Evolutionary conservation across 495 filamentous ascomycete species (phyloP).

Genomic region (Penicillium argentinense): DNA sequence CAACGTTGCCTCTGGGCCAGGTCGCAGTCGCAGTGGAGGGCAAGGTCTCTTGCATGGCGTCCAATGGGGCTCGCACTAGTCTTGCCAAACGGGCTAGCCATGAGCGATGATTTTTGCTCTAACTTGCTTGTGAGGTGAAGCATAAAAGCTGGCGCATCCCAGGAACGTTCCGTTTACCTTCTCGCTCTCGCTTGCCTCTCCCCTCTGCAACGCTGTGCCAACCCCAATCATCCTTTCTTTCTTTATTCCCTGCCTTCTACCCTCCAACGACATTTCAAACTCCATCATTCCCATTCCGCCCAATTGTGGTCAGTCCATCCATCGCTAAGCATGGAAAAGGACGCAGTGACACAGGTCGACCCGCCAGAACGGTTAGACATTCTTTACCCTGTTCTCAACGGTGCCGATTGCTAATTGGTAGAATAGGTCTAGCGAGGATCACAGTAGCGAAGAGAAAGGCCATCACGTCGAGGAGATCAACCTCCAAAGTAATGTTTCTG

Average conservation of each 20-base stretch:
- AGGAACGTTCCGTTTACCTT: background rate
- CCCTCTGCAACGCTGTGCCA: too few relatives aligned
- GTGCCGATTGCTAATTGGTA: constrained; percentile 1
- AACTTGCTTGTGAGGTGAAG: background rate
- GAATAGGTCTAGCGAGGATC: constrained; percentile 19
- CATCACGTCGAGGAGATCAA: constrained; percentile 39
- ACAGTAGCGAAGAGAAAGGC: constrained; percentile 31
- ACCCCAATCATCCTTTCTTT: too few relatives aligned
- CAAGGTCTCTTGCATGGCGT: background rate
- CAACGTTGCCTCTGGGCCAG: background rate
- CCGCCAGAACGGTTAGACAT: background rate
- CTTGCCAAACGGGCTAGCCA: constrained; percentile 10
- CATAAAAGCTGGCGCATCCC: constrained; percentile 16
- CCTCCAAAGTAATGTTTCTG: constrained; percentile 51
- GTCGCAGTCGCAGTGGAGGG: background rate
- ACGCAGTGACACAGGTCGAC: constrained; percentile 9
- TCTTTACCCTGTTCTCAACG: background rate
- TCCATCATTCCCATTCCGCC: too few relatives aligned
- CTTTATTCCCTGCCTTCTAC: background rate
- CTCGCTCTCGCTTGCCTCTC: too few relatives aligned
- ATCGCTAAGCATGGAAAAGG: constrained; percentile 14
- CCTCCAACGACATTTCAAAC: background rate
- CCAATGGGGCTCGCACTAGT: constrained; percentile 1
- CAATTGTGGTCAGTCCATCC: too few relatives aligned
- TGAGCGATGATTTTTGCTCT: background rate